Conservation (phyloP, 768 basidiomycete species). For the Trametes sanguinea region DNA sequence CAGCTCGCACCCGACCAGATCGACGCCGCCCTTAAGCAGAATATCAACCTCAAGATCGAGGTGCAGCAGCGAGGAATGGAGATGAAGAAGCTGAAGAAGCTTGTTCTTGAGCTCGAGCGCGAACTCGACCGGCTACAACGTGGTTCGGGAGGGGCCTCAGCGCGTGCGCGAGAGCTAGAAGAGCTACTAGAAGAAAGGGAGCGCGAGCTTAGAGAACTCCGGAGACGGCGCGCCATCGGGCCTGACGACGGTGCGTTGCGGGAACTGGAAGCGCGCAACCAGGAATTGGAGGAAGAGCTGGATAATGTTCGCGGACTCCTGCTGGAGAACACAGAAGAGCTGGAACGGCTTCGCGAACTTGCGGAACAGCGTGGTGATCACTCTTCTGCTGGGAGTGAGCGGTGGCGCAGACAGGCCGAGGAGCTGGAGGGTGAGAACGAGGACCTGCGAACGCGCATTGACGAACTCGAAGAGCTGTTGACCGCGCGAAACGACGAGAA, state of each 20-base stretch:
- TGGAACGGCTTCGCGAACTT: slow-evolving; percentile 70
- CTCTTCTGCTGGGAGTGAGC: slow-evolving; percentile 42
- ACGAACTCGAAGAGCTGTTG: slow-evolving; percentile 60
- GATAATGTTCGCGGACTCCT: slow-evolving; percentile 68
- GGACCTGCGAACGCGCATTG: slow-evolving; percentile 56
- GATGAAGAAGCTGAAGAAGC: slow-evolving; percentile 89
- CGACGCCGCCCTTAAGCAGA: slow-evolving; percentile 88
- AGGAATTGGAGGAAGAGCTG: slow-evolving; percentile 71
- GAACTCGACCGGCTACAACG: slow-evolving; percentile 74
- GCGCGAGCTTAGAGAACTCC: slow-evolving; percentile 64
- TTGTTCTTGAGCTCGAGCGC: slow-evolving; percentile 79
- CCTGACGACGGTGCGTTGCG: slow-evolving; percentile 53
- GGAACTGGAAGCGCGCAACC: slow-evolving; percentile 61
- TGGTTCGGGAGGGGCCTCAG: slow-evolving; percentile 40
- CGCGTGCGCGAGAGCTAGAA: slow-evolving; percentile 75
- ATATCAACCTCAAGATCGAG: slow-evolving; percentile 90
- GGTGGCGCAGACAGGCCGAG: slow-evolving; percentile 51
- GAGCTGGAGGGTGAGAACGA: slow-evolving; percentile 65
- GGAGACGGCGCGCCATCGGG: slow-evolving; percentile 45
- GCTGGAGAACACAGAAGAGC: slow-evolving; percentile 84
- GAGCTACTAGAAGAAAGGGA: slow-evolving; percentile 75
- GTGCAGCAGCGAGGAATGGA: slow-evolving; percentile 88
- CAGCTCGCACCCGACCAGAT: slow-evolving; percentile 91
- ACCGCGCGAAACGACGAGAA: slow-evolving; percentile 67
- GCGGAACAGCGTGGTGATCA: slow-evolving; percentile 53